Base-by-base conservation (phyloP, 352 stramenopile genomes). In the Phytophthora hybrid region DNA sequence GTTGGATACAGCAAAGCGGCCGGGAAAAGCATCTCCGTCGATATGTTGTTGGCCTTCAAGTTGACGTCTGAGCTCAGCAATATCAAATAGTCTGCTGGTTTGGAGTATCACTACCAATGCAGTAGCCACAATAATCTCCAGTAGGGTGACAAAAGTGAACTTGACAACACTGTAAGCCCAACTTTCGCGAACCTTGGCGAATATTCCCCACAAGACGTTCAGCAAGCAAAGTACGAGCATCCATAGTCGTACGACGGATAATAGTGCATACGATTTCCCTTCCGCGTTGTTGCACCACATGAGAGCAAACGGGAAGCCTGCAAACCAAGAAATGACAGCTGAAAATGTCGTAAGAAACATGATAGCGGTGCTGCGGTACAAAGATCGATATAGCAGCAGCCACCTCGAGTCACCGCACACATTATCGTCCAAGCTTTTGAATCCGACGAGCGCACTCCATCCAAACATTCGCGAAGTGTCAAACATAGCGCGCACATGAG, bases 371-470 rank as follows among this genome's bases (percentile, higher is more conserved):
- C 84, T 92, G 21, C 78, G 82, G 57, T 89, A 89, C 26, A 90
- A 60, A 4, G 86, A 90, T 9, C 84, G 73, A 52, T 87, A 89
- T 18, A 92, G 60, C 47, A 85, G 32, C 5, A 76, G 73, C 79
- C 78, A 89, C n/a, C 59, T 84, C 66, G 78, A 77, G 39, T 79
- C 61, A 23, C 29, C 26, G n/a, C 26, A 52, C 2, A 66, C 77
- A n/a, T 57, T 19, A 23, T 59, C 51, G 4, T 26, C 29, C 31
- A 8, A 11, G 11, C 29, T 41, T 41, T 78, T 47, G 13, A 63
- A 58, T 23, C 63, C 71, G 44, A 77, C 63, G 4, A 88, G 47
- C 26, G 60, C 14, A 21, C 71, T 74, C 21, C 81, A 55, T n/a
- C 78, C 56, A 49, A 93, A 75, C 18, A 81, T 66, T 32, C 37